Evolutionary conservation across 352 stramenopile genomes (phyloP).

Genomic region (Phytopythium sindhum): DNA sequence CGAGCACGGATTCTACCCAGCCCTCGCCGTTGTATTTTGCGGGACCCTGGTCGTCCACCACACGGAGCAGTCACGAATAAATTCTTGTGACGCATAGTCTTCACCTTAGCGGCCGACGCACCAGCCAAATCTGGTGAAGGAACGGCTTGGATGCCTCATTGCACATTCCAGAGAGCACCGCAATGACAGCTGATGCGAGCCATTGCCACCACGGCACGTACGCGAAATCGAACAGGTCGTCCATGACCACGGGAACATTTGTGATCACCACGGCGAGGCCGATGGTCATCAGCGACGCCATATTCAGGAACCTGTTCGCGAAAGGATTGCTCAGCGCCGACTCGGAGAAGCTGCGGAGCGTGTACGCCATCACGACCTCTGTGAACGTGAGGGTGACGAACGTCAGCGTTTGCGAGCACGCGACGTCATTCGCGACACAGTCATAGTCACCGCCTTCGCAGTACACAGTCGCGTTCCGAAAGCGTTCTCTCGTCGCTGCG

Average conservation of each 20-base stretch:
- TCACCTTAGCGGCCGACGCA: background rate
- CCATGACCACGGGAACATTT: constrained; percentile 38
- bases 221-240: constrained; percentile 48
- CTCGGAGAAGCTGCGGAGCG: constrained; percentile 26
- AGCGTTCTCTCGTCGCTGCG: background rate
- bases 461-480: constrained; percentile 13
- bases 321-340: constrained; percentile 23
- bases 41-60: no score
- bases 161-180: constrained; percentile 32
- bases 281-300: constrained; percentile 17
- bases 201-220: constrained; percentile 46
- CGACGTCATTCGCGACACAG: constrained; percentile 27
- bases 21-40: no score
- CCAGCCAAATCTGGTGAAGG: constrained; percentile 10
- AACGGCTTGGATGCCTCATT: constrained; percentile 40
- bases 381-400: constrained; percentile 27
- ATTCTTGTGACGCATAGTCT: background rate
- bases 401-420: constrained; percentile 28
- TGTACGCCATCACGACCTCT: constrained; percentile 34
- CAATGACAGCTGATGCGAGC: constrained; percentile 25
- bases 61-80: no score
- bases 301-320: constrained; percentile 24
- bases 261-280: constrained; percentile 38
- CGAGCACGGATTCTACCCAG: no score
- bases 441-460: constrained; percentile 27